Conservation (phyloP, 768 basidiomycete species). For the Pseudohyphozyma bogoriensis region DNA sequence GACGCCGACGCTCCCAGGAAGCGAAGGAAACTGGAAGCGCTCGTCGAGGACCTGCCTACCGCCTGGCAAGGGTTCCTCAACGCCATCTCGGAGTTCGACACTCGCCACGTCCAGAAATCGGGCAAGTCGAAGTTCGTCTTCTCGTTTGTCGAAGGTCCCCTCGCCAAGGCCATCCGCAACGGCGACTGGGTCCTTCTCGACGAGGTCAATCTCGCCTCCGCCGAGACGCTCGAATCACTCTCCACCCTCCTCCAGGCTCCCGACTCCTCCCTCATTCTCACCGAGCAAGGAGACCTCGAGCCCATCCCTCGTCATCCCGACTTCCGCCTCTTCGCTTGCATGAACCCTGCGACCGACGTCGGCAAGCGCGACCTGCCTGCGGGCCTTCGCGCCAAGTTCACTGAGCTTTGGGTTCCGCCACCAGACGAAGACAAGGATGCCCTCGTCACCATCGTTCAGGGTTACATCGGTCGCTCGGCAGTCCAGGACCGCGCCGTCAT, state of each 20-base stretch:
- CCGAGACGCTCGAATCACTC: constrained; percentile 89
- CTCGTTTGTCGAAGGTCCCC: constrained; percentile 86
- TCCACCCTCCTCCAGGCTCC: constrained; percentile 77
- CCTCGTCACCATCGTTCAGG: constrained; percentile 68
- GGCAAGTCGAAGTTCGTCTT: constrained; percentile 85
- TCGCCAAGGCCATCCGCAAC: constrained; percentile 75
- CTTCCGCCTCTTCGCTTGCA: constrained; percentile 94
- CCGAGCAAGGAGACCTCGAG: constrained; percentile 83
- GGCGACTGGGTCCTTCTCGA: constrained; percentile 95
- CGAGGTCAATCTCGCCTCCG: constrained; percentile 86
- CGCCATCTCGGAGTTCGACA: constrained; percentile 68
- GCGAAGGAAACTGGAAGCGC: constrained; percentile 21
- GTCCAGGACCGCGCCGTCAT: constrained; percentile 77
- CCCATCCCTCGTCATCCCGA: constrained; percentile 83
- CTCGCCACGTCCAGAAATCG: constrained; percentile 62
- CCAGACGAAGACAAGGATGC: constrained; percentile 89
- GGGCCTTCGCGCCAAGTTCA: constrained; percentile 80
- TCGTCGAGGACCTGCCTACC: constrained; percentile 26
- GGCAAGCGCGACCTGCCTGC: constrained; percentile 95
- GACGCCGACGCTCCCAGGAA: constrained; percentile 32
- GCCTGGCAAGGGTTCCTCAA: constrained; percentile 59
- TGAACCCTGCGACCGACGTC: constrained; percentile 98
- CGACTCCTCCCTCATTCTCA: constrained; percentile 77
- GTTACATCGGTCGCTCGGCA: constrained; percentile 76
- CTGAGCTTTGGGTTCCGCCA: constrained; percentile 88